Percentiles rank a stretch among this genome's conserved stretches.
phyloP scores from a whole-genome alignment of 2,329 filamentous ascomycete genomes.

The Paracoccidioides lutzii region DNA sequence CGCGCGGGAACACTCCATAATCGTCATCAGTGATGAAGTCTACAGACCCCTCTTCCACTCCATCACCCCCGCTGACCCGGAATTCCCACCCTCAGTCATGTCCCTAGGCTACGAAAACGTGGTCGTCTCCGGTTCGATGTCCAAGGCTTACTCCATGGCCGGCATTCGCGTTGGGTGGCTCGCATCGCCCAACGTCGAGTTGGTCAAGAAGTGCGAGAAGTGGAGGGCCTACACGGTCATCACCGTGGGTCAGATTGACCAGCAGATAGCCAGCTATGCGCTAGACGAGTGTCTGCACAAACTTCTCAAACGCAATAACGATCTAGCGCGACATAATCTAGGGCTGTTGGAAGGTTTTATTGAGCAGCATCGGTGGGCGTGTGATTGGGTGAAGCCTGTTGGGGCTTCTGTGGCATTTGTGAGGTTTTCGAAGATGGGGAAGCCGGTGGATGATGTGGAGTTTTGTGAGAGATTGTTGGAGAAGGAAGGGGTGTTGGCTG shows the following conservation, averaged over 20 bases:
- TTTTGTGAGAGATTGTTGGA: constrained; percentile 58
- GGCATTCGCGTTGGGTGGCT: constrained; percentile 78
- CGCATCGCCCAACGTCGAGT: constrained; percentile 48
- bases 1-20: constrained; percentile 50
- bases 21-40: constrained; percentile 65
- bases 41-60: constrained; percentile 74
- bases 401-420: constrained; percentile 73
- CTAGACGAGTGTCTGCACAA: constrained; percentile 53
- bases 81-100: constrained; percentile 54
- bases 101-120: constrained; percentile 59
- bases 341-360: constrained; percentile 55
- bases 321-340: constrained; percentile 55
- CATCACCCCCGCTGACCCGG: constrained; percentile 39
- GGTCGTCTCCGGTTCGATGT: constrained; percentile 67
- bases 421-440: constrained; percentile 49
- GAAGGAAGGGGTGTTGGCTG: constrained; percentile 58
- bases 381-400: constrained; percentile 59
- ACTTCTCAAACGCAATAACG: constrained; percentile 50
- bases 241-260: constrained; percentile 70
- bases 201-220: constrained; percentile 51
- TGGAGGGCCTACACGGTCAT: constrained; percentile 77
- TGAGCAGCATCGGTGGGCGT: constrained; percentile 48
- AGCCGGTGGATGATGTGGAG: constrained; percentile 55
- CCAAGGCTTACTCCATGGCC: constrained; percentile 72
- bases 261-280: constrained; percentile 63